A percentile compares a stretch with the other conserved stretches of the same genome.
These are phyloP conservation scores for Plicaturopsis crispa DNA, from an alignment of 768 basidiomycete species.

Conservation along the genomic window DNA sequence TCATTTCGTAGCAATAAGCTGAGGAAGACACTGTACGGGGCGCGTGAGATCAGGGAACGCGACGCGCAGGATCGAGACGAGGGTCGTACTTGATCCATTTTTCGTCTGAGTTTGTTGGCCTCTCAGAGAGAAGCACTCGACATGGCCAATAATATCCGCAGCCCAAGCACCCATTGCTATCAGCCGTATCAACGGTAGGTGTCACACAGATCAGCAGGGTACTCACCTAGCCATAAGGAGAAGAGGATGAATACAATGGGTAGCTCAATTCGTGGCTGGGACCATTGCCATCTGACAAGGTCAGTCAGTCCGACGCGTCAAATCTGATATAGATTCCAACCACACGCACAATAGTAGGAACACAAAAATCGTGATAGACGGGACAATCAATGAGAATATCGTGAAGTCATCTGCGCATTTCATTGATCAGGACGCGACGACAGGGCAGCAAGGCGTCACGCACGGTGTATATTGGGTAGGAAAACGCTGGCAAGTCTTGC, in stretches of 20 bases:
- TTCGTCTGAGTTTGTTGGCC: conserved; percentile 40
- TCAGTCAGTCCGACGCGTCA: conserved; percentile 4
- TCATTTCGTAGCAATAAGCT: conserved; percentile 72
- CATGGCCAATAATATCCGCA: conserved; percentile 58
- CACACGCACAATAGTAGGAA: conserved; percentile 49
- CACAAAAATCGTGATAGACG: conserved; percentile 56
- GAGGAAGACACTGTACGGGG: conserved; percentile 39
- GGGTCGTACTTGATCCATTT: conserved; percentile 42
- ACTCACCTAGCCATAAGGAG: conserved; percentile 64
- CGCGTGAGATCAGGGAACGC: conserved; percentile 5
- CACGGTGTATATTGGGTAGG: conserved; percentile 58
- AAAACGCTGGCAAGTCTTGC: conserved; percentile 63
- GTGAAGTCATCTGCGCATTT: conserved; percentile 53
- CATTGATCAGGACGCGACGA: conserved; percentile 1
- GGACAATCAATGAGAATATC: conserved; percentile 59
- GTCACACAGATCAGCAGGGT: not conserved
- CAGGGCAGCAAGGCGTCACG: conserved; percentile 14
- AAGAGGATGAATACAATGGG: conserved; percentile 45
- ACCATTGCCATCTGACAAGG: conserved; percentile 53
- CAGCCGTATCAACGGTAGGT: conserved; percentile 1
- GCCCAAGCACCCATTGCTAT: conserved; percentile 69
- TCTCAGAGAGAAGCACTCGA: conserved; percentile 49
- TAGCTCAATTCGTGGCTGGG: conserved; percentile 59
- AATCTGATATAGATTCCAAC: conserved; percentile 3
- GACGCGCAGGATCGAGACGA: not conserved